Conservation (phyloP, 805 yeast genomes). For the Pichia paraexigua region DNA sequence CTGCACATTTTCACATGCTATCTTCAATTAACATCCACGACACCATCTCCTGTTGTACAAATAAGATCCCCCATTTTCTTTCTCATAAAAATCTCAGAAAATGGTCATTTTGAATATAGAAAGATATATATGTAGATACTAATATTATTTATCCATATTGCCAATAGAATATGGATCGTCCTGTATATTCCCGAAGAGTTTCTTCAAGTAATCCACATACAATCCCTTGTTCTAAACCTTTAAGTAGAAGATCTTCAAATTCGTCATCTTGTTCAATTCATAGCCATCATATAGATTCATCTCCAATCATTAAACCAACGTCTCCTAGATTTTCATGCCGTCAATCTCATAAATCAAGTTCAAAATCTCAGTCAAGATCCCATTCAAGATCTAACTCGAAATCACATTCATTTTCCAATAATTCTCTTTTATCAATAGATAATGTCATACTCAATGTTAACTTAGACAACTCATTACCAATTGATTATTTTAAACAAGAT, state of each 20-base stretch:
- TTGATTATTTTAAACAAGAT: conserved; percentile 81
- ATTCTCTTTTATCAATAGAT: neutral
- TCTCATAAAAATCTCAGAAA: no score
- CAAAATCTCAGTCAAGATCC: neutral
- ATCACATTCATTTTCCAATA: neutral
- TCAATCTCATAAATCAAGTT: neutral
- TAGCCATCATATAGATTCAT: neutral
- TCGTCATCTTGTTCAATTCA: neutral
- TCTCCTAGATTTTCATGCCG: neutral
- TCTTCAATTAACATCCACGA: no score
- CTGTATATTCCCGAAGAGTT: neutral
- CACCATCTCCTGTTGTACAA: no score
- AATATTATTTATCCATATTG: no score
- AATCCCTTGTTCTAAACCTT: neutral
- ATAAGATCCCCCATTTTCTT: no score
- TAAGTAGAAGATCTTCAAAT: neutral
- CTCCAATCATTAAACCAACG: neutral
- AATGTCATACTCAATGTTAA: conserved; percentile 37
- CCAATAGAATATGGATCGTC: conserved; percentile 8
- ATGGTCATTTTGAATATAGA: no score
- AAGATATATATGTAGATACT: no score
- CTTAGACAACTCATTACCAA: conserved; percentile 71
- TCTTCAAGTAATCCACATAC: neutral
- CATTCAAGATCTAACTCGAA: neutral
- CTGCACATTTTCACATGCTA: neutral